Base-by-base conservation (phyloP, 257 asterid genomes). In the Salvia miltiorrhiza region DNA sequence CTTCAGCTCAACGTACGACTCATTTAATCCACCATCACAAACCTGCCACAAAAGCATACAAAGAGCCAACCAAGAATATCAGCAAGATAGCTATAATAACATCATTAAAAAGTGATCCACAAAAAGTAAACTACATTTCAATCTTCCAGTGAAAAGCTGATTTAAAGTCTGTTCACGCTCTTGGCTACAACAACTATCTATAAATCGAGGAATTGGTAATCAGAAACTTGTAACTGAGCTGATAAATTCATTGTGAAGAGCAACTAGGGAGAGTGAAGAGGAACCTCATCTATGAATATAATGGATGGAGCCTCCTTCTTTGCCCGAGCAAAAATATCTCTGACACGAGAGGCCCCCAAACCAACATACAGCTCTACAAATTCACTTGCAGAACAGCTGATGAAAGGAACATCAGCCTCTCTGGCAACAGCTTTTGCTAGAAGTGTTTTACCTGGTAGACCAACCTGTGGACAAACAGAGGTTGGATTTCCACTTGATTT, bases 271-370 rank as follows among this genome's bases (percentile, higher is more conserved):
- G 63, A 67, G 64, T 24, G 58, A 76, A 58, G 62, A 59, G 63
- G 55, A 69, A 93, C 99, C 99, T 94, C 99, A 60, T 94, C 99
- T 76, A 94, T 91, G 79, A 94, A 94, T 78, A 94, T 86, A 65
- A 94, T 94, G 79, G 99, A 91, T 48, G 99, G 99, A 50, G 99
- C 99, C 75, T 91, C 99, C 79, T 89, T 91, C 80, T 94, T 94
- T 62, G 99, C 99, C 49, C 99, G 91, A 32, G 97, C 95, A 81
- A 94, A 94, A 71, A 94, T 96, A 82, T 91, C 97, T 79, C 99
- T 85, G 64, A 94, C 99, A 75, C 97, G 99, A 65, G 97, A 94
- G 67, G 99, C 97, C 65, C 99, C 99, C 97, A 94, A 89, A n/a
- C 99, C 99, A 59, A 94, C 99, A 80, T 89, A 94, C 71, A 94